Evolutionary conservation across 495 filamentous ascomycete species (phyloP).

Genomic region (Thozetella sp.): DNA sequence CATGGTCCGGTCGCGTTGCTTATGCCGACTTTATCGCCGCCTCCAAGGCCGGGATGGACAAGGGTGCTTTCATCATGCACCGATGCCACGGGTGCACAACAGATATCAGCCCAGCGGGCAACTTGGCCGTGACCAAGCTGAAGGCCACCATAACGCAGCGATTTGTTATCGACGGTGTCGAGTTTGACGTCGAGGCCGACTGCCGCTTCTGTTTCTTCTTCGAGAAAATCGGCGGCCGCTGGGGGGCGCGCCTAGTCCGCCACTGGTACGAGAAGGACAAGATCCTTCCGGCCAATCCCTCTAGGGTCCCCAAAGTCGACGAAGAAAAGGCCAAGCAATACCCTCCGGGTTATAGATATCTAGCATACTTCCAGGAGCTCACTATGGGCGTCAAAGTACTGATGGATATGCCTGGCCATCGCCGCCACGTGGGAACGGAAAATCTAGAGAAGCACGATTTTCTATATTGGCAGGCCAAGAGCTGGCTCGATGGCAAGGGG

Average conservation of each 20-base stretch:
- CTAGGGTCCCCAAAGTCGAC: not conserved
- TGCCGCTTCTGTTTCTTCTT: not conserved
- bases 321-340: not conserved
- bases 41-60: not conserved
- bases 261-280: not conserved
- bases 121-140: not conserved
- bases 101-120: not conserved
- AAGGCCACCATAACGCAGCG: not conserved
- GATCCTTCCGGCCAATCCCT: not conserved
- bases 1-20: not conserved
- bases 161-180: not conserved
- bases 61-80: not conserved
- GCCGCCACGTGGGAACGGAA: not conserved
- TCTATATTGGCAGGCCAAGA: too few species aligned
- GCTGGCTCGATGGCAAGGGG: too few species aligned
- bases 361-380: not conserved
- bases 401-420: not conserved
- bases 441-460: too few species aligned
- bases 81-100: not conserved
- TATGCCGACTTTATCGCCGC: not conserved
- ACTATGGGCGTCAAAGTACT: not conserved
- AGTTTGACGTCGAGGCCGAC: not conserved
- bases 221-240: not conserved
- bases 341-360: not conserved
- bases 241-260: not conserved